Conservation (phyloP, 768 basidiomycete genomes). For the Tricholomella constricta region DNA sequence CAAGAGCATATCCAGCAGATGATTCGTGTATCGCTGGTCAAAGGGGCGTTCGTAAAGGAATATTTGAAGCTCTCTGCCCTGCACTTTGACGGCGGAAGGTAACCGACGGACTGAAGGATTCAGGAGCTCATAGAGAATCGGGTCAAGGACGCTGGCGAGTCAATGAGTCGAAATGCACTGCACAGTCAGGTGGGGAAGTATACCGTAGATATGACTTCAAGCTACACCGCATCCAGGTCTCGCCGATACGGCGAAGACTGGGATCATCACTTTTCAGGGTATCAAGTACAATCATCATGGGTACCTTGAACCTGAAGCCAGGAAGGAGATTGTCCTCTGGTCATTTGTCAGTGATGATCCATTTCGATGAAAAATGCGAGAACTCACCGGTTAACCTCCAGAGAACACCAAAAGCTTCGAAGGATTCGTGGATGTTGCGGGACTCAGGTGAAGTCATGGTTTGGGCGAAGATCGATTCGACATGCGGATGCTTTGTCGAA, state of each 20-base stretch:
- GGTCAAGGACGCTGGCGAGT: slow-evolving; percentile 77
- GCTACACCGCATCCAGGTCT: slow-evolving; percentile 97
- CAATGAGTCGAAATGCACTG: neutral
- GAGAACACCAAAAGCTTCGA: slow-evolving; percentile 88
- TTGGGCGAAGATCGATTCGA: slow-evolving; percentile 80
- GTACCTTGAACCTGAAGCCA: slow-evolving; percentile 80
- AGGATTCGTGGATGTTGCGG: slow-evolving; percentile 53
- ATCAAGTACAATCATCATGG: slow-evolving; percentile 87
- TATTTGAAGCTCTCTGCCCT: slow-evolving; percentile 65
- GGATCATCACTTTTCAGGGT: slow-evolving; percentile 79
- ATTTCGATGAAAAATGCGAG: neutral
- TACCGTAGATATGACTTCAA: slow-evolving; percentile 91
- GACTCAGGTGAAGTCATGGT: slow-evolving; percentile 61
- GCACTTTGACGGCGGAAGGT: slow-evolving; percentile 50
- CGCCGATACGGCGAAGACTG: slow-evolving; percentile 72
- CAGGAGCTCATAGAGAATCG: slow-evolving; percentile 75
- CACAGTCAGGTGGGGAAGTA: slow-evolving; percentile 10
- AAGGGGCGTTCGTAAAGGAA: slow-evolving; percentile 74
- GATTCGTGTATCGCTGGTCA: slow-evolving; percentile 71
- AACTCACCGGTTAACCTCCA: slow-evolving; percentile 84
- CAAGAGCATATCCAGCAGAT: slow-evolving; percentile 77
- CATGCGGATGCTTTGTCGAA: slow-evolving; percentile 53
- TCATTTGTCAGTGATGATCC: neutral
- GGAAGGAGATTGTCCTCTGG: slow-evolving; percentile 81
- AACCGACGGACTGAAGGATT: slow-evolving; percentile 66